Evolutionary conservation across 495 filamentous ascomycete genomes (phyloP).

Genomic region (Annulohypoxylon maeteangense): DNA sequence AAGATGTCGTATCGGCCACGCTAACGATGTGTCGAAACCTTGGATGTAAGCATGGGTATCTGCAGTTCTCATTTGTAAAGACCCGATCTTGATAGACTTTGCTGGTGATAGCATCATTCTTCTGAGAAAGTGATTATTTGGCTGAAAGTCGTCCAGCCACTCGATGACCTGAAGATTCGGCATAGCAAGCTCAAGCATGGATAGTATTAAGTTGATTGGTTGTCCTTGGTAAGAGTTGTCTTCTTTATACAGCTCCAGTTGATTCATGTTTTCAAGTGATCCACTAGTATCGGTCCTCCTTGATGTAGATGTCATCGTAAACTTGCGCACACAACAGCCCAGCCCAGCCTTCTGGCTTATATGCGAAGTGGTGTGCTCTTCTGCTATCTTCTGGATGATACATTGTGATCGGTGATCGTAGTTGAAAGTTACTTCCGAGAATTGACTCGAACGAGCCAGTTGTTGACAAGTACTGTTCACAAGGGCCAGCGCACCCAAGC

Average conservation of each 20-base stretch:
- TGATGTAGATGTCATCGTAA: neutral
- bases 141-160: neutral
- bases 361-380: neutral
- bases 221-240: neutral
- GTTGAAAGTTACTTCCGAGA: slow-evolving; percentile 3
- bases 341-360: neutral
- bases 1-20: neutral
- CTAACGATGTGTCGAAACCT: neutral
- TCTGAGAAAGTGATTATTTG: neutral
- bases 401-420: neutral
- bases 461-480: slow-evolving; percentile 14
- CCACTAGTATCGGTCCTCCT: too few species aligned
- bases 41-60: neutral
- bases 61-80: neutral
- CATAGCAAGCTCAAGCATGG: neutral
- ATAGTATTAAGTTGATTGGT: neutral
- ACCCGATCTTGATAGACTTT: neutral
- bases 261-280: neutral
- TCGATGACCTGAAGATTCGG: neutral
- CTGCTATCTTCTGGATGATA: neutral
- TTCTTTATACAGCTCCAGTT: neutral
- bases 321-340: slow-evolving; percentile 4
- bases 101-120: neutral
- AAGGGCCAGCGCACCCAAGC: slow-evolving; percentile 5
- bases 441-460: slow-evolving; percentile 21